phyloP scores from a whole-genome alignment of 306 rosid species.

The Cucurbita moschata region DNA sequence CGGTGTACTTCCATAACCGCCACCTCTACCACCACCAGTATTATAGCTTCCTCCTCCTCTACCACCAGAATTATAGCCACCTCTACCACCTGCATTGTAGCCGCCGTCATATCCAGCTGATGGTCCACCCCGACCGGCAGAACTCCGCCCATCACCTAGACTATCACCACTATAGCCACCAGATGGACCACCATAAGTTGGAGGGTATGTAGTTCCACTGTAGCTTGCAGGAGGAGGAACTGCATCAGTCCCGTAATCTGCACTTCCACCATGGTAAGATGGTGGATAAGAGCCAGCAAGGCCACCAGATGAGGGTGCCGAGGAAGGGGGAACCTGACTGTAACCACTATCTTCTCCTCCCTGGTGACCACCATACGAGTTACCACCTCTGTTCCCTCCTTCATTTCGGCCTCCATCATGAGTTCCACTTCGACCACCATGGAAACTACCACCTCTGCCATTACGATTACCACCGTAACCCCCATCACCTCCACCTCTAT shows the following conservation, averaged over 20 bases:
- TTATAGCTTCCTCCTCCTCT: constrained; percentile 31
- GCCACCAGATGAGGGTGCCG: constrained; percentile 43
- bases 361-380: constrained; percentile 32
- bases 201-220: constrained; percentile 67
- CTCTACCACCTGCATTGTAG: constrained; percentile 43
- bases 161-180: constrained; percentile 57
- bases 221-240: constrained; percentile 89
- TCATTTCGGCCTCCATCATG: constrained; percentile 30
- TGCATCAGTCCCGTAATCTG: constrained; percentile 67
- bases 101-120: constrained; percentile 37
- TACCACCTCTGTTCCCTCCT: constrained; percentile 62
- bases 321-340: constrained; percentile 53
- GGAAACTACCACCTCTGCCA: constrained; percentile 38
- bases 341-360: constrained; percentile 74
- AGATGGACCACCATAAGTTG: constrained; percentile 57
- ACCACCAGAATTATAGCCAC: constrained; percentile 17
- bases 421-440: constrained; percentile 46
- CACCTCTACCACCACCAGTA: constrained; percentile 47
- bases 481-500: constrained; percentile 38
- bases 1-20: constrained; percentile 46
- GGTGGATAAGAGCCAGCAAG: constrained; percentile 54
- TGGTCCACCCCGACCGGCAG: constrained; percentile 52
- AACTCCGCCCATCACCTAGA: constrained; percentile 36
- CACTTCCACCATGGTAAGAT: constrained; percentile 39
- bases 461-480: constrained; percentile 35